These are phyloP conservation scores for Trifolium fragiferum DNA, from an alignment of 306 rosid species.

Conservation along the genomic window DNA sequence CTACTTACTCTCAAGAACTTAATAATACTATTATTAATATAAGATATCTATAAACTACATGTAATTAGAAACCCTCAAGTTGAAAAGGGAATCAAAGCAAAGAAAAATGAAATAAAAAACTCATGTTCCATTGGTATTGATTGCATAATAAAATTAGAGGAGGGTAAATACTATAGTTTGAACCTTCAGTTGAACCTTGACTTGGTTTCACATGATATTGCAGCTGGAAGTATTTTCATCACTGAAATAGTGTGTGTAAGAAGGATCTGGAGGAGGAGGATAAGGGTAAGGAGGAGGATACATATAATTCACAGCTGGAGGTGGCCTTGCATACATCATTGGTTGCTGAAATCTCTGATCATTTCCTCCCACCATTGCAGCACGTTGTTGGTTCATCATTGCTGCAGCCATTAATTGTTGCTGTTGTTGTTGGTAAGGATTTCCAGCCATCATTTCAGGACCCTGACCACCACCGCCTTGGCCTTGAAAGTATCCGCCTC, in stretches of 20 bases:
- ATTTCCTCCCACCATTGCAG: slow-evolving; percentile 54
- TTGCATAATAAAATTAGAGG: slow-evolving; percentile 20
- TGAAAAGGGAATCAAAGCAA: slow-evolving; percentile 38
- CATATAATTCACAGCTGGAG: slow-evolving; percentile 62
- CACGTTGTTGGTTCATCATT: slow-evolving; percentile 78
- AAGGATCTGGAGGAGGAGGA: slow-evolving; percentile 58
- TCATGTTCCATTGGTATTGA: slow-evolving; percentile 58
- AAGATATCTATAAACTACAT: slow-evolving; percentile 45
- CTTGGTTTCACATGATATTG: slow-evolving; percentile 75
- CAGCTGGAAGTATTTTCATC: slow-evolving; percentile 92
- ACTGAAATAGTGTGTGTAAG: slow-evolving; percentile 70
- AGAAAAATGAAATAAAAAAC: slow-evolving; percentile 39
- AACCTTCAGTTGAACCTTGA: slow-evolving; percentile 14
- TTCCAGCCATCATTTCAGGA: slow-evolving; percentile 58
- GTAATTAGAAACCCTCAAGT: slow-evolving; percentile 38
- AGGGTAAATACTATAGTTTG: slow-evolving; percentile 18
- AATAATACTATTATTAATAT: slow-evolving; percentile 3
- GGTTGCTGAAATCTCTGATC: slow-evolving; percentile 69
- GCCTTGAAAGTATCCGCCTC: slow-evolving; percentile 55
- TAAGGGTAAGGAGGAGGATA: slow-evolving; percentile 54
- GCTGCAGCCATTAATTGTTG: slow-evolving; percentile 68
- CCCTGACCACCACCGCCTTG: slow-evolving; percentile 58
- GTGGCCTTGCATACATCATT: slow-evolving; percentile 81
- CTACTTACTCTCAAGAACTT: slow-evolving; percentile 35
- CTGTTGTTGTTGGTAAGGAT: slow-evolving; percentile 61